phyloP scores from a whole-genome alignment of 164 flowering plant species.

The Kingdonia uniflora region DNA sequence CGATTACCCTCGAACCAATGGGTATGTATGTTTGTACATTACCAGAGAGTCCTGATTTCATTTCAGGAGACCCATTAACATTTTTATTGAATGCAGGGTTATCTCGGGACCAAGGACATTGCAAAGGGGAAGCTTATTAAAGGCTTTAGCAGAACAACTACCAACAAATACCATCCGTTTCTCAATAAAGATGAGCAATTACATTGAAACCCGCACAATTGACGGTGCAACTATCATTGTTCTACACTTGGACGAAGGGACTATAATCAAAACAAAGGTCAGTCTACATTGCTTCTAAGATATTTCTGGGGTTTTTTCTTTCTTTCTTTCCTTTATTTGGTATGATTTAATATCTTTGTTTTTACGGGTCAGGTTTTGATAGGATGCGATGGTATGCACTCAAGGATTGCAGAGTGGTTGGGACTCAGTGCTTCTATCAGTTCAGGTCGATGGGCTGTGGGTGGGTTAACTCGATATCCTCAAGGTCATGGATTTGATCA shows the following conservation, averaged over 20 bases:
- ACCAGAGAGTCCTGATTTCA: neutral
- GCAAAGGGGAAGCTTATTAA: conserved; percentile 20
- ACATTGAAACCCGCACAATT: conserved; percentile 13
- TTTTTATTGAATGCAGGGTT: conserved; percentile 1
- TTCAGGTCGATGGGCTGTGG: conserved; percentile 33
- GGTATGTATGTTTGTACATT: no score
- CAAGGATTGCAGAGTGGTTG: no score
- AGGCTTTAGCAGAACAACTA: conserved; percentile 26
- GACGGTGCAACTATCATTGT: conserved; percentile 6
- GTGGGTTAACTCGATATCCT: conserved; percentile 31
- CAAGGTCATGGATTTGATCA: conserved; percentile 34
- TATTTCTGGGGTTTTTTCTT: no score
- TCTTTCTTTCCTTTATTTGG: no score
- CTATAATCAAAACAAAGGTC: conserved; percentile 12
- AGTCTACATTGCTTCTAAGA: no score
- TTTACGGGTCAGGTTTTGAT: no score
- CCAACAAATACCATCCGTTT: conserved; percentile 22
- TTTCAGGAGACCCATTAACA: neutral
- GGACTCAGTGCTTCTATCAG: conserved; percentile 25
- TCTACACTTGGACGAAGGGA: conserved; percentile 21
- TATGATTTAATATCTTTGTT: no score
- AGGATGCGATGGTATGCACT: no score
- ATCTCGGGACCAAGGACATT: conserved; percentile 1
- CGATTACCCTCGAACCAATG: no score
- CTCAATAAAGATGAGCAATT: conserved; percentile 24